Evolutionary conservation across 805 yeast genomes (phyloP).

Genomic region (Monosporozyma aerobia): DNA sequence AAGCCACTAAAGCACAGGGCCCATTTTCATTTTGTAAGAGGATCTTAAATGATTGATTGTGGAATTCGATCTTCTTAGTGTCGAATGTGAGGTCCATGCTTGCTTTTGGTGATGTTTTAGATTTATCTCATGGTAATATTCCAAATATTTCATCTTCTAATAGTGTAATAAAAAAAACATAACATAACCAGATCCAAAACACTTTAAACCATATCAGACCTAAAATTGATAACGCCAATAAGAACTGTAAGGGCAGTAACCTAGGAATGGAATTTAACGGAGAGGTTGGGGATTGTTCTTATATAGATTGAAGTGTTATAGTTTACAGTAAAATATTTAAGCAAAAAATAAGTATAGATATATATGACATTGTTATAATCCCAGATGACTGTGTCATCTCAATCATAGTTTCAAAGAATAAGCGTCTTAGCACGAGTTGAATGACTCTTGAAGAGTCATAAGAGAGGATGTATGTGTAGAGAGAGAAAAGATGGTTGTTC

Average conservation of each 20-base stretch:
- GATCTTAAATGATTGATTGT: conserved; percentile 35
- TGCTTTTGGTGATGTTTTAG: background rate
- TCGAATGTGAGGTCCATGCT: conserved; percentile 9
- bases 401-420: background rate
- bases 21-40: conserved; percentile 77
- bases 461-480: background rate
- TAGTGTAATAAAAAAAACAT: no score
- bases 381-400: background rate
- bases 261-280: background rate
- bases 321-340: background rate
- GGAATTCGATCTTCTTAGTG: conserved; percentile 22
- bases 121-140: background rate
- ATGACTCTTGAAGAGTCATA: background rate
- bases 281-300: background rate
- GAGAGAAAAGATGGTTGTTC: background rate
- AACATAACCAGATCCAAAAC: no score
- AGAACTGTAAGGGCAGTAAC: no score
- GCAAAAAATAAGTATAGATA: background rate
- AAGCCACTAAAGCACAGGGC: conserved; percentile 79
- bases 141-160: background rate
- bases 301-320: background rate
- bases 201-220: no score
- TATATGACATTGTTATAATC: background rate
- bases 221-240: no score
- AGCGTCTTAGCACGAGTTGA: background rate